Conservation (phyloP, 2,329 filamentous ascomycete species). For the Ambrosiella cleistominuta region DNA sequence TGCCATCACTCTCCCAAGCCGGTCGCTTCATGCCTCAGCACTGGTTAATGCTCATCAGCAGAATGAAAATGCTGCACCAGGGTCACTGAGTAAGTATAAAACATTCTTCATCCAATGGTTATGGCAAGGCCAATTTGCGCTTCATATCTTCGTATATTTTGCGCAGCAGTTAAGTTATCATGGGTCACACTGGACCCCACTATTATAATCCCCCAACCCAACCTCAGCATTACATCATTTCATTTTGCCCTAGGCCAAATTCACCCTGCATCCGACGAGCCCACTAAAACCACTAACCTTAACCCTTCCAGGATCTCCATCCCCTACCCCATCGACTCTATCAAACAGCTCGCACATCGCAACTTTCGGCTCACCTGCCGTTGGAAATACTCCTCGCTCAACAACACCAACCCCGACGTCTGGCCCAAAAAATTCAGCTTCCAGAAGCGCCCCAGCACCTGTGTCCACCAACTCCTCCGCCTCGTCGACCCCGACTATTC, state of each 20-base stretch:
- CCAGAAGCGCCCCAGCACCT: neutral
- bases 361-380: neutral
- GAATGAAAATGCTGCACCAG: neutral
- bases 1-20: neutral
- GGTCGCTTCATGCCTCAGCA: slow-evolving; percentile 56
- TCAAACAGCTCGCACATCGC: neutral
- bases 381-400: neutral
- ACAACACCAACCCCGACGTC: slow-evolving; percentile 2
- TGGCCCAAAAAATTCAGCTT: neutral
- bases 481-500: neutral
- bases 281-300: slow-evolving; percentile 9
- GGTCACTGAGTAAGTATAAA: neutral
- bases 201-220: neutral
- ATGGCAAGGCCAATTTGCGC: neutral
- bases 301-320: neutral
- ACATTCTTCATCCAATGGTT: neutral
- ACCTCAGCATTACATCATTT: neutral
- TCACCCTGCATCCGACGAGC: neutral
- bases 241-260: neutral
- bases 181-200: neutral
- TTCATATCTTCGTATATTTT: too few relatives aligned
- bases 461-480: neutral
- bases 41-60: slow-evolving; percentile 59
- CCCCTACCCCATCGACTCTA: neutral
- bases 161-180: neutral